Evolutionary conservation across 1,139 yeast species (phyloP).

Genomic region (Blastobotrys illinoisensis): DNA sequence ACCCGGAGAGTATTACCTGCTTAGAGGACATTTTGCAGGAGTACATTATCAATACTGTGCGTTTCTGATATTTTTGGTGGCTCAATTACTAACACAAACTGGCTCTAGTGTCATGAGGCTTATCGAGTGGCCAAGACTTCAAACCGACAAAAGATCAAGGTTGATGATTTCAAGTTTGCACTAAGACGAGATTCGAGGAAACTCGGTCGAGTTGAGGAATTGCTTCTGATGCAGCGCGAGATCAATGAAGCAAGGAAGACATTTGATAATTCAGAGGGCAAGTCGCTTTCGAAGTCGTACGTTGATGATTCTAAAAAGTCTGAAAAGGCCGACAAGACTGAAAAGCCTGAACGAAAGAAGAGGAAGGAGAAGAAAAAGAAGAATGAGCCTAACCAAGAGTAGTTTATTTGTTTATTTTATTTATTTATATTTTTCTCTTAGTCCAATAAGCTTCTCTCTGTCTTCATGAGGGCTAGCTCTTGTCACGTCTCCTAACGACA

Average conservation of each 20-base stretch:
- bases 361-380: conserved; percentile 16
- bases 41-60: conserved; percentile 58
- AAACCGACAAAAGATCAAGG: conserved; percentile 64
- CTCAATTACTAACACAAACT: conserved; percentile 12
- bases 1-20: conserved; percentile 69
- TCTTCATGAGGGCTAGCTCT: no score
- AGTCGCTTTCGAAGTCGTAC: conserved; percentile 34
- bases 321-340: neutral
- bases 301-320: conserved; percentile 25
- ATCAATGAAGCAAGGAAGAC: conserved; percentile 77
- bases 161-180: conserved; percentile 85
- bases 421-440: neutral
- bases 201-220: conserved; percentile 77
- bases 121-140: conserved; percentile 47
- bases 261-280: conserved; percentile 65
- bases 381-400: neutral
- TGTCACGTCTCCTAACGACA: conserved; percentile 7
- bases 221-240: conserved; percentile 65
- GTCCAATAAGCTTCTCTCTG: neutral
- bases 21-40: conserved; percentile 81
- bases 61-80: conserved; percentile 15
- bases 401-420: neutral
- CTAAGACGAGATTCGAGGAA: conserved; percentile 77
- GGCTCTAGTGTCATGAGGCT: conserved; percentile 46
- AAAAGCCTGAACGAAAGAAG: conserved; percentile 12